A percentile compares a stretch with the other conserved stretches of the same genome.
Conservation (phyloP, 495 filamentous ascomycete genomes). For the Aspergillus bridgeri region DNA sequence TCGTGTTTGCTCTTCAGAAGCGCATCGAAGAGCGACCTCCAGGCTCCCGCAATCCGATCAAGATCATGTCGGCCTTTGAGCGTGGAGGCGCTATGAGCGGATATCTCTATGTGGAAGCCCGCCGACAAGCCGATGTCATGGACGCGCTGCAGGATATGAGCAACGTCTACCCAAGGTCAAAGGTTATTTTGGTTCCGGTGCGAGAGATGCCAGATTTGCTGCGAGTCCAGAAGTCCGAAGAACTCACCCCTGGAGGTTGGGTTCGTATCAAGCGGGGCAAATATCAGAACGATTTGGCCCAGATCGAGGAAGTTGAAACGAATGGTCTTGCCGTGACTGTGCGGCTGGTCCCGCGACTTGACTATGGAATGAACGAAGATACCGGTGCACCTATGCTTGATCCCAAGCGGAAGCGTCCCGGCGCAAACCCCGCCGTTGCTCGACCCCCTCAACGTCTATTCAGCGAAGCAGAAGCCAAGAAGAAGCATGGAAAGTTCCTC, state of each 20-base stretch:
- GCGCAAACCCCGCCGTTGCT: constrained; percentile 41
- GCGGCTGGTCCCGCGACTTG: constrained; percentile 81
- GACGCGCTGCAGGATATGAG: constrained; percentile 75
- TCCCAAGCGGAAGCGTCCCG: constrained; percentile 75
- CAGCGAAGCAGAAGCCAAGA: constrained; percentile 89
- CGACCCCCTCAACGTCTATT: constrained; percentile 90
- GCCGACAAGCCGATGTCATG: constrained; percentile 79
- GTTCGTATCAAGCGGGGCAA: constrained; percentile 83
- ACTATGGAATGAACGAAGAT: constrained; percentile 88
- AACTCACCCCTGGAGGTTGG: constrained; percentile 84
- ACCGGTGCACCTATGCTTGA: constrained; percentile 49
- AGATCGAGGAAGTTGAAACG: constrained; percentile 88
- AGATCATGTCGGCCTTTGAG: constrained; percentile 86
- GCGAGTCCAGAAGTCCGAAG: constrained; percentile 79
- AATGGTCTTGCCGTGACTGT: constrained; percentile 88
- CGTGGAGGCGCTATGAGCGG: constrained; percentile 84
- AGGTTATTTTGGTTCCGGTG: constrained; percentile 84
- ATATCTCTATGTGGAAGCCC: constrained; percentile 92
- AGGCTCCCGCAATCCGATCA: constrained; percentile 68
- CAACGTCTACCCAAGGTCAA: constrained; percentile 79
- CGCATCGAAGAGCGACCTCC: constrained; percentile 72
- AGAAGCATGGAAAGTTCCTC: constrained; percentile 74
- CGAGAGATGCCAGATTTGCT: constrained; percentile 97
- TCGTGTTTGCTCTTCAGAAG: constrained; percentile 80
- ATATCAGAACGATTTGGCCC: constrained; percentile 86